Conservation (phyloP, 1,139 yeast genomes). For the Taphrina pruni region DNA sequence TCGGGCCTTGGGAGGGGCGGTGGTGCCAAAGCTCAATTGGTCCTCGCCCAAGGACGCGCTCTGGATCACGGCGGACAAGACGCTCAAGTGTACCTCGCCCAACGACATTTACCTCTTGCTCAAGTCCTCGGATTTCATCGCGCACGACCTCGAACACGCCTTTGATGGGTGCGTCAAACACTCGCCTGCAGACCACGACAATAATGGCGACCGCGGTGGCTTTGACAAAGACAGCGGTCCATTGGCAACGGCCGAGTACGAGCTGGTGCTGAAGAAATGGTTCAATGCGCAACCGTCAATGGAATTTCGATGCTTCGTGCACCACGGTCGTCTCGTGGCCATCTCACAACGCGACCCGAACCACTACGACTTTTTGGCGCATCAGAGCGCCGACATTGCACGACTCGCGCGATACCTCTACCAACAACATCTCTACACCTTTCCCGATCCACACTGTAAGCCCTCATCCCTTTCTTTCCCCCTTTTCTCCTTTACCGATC, state of each 20-base stretch:
- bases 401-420: constrained; percentile 64
- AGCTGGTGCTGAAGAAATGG: constrained; percentile 83
- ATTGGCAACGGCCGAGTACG: constrained; percentile 54
- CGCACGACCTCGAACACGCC: constrained; percentile 79
- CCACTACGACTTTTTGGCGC: constrained; percentile 70
- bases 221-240: not conserved
- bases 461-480: not conserved
- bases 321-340: constrained; percentile 66
- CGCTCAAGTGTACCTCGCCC: constrained; percentile 70
- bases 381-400: constrained; percentile 58
- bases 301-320: constrained; percentile 85
- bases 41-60: constrained; percentile 93
- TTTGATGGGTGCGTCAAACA: constrained; percentile 56
- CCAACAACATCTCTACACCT: constrained; percentile 58
- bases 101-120: constrained; percentile 78
- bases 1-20: constrained; percentile 60
- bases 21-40: constrained; percentile 93
- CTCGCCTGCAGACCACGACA: no score
- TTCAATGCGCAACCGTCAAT: constrained; percentile 79
- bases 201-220: not conserved
- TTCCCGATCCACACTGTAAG: constrained; percentile 59
- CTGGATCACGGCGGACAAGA: constrained; percentile 84
- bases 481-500: no score
- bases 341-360: constrained; percentile 85
- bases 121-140: constrained; percentile 84